phyloP scores from a whole-genome alignment of 1,284 basidiomycete genomes.

The Tilletiopsis washingtonensis region DNA sequence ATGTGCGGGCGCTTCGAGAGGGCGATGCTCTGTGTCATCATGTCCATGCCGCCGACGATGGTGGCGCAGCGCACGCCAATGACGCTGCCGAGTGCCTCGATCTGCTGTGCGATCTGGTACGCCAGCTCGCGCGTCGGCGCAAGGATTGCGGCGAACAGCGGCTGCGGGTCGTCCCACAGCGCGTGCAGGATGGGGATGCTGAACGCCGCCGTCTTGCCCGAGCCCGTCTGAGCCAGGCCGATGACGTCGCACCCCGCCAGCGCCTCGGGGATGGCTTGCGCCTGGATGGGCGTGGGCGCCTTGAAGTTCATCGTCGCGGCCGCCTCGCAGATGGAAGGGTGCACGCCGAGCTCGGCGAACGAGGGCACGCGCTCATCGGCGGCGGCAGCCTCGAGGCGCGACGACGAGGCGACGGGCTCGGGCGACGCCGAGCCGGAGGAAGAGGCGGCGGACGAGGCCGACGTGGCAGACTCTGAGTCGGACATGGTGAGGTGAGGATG shows the following conservation, averaged over 20 bases:
- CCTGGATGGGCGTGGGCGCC: conserved; percentile 84
- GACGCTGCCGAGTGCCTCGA: conserved; percentile 76
- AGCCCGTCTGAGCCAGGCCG: conserved; percentile 92
- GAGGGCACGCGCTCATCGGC: too few species aligned
- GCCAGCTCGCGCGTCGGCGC: conserved; percentile 84
- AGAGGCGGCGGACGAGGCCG: too few species aligned
- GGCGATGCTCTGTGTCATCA: conserved; percentile 84
- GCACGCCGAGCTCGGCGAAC: conserved; percentile 67
- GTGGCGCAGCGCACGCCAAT: conserved; percentile 73
- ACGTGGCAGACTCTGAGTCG: too few species aligned
- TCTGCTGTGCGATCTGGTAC: conserved; percentile 96
- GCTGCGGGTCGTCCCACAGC: conserved; percentile 89
- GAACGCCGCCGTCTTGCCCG: conserved; percentile 97
- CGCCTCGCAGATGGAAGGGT: conserved; percentile 78
- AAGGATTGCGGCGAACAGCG: conserved; percentile 85
- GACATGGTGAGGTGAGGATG: too few species aligned
- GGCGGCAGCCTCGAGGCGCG: too few species aligned
- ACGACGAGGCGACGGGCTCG: too few species aligned
- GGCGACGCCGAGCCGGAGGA: too few species aligned
- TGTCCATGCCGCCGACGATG: conserved; percentile 92
- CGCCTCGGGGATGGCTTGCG: conserved; percentile 79
- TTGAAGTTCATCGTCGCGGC: conserved; percentile 76
- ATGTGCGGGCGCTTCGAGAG: conserved; percentile 75
- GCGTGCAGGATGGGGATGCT: conserved; percentile 92
- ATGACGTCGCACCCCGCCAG: conserved; percentile 89